Conservation (phyloP, 192 early-diverging fungal genomes). For the Coemansia sp. region DNA sequence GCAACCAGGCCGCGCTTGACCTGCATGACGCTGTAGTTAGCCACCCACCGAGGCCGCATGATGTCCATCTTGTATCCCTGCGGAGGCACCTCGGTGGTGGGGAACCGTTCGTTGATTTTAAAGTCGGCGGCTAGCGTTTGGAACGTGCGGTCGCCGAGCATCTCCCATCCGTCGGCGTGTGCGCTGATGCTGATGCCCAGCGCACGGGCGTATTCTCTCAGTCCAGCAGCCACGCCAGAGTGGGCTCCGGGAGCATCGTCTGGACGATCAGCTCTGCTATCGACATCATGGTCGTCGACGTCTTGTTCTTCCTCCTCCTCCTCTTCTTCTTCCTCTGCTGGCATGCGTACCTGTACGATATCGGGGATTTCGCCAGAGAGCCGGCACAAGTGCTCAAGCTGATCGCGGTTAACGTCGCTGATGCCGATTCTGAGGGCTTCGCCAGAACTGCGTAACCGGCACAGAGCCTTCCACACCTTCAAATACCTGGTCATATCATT, state of each 20-base stretch:
- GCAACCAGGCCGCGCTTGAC: slow-evolving; percentile 36
- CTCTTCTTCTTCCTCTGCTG: no score
- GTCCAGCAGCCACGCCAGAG: no score
- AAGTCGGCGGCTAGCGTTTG: slow-evolving; percentile 40
- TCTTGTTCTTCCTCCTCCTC: no score
- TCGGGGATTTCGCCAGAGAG: slow-evolving; percentile 21
- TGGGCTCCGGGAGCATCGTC: slow-evolving; percentile 2
- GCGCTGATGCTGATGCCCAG: slow-evolving; percentile 27
- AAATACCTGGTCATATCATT: slow-evolving; percentile 42
- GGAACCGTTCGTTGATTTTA: slow-evolving; percentile 48
- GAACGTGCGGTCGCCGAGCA: slow-evolving; percentile 36
- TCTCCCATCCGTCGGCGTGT: slow-evolving; percentile 32
- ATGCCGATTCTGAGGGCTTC: slow-evolving; percentile 35
- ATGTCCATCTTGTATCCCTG: slow-evolving; percentile 45
- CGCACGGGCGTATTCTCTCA: slow-evolving; percentile 17
- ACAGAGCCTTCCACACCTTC: slow-evolving; percentile 33
- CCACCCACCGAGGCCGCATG: slow-evolving; percentile 50
- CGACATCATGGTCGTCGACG: no score
- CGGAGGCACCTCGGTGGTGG: slow-evolving; percentile 45
- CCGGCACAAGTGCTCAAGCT: slow-evolving; percentile 30
- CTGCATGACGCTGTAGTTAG: slow-evolving; percentile 40
- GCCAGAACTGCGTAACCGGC: slow-evolving; percentile 16
- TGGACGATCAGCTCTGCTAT: slow-evolving; percentile 8
- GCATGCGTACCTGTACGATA: slow-evolving; percentile 42
- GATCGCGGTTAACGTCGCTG: slow-evolving; percentile 24